Conservation (phyloP, 805 yeast genomes). For the Candida namnaoensis region DNA sequence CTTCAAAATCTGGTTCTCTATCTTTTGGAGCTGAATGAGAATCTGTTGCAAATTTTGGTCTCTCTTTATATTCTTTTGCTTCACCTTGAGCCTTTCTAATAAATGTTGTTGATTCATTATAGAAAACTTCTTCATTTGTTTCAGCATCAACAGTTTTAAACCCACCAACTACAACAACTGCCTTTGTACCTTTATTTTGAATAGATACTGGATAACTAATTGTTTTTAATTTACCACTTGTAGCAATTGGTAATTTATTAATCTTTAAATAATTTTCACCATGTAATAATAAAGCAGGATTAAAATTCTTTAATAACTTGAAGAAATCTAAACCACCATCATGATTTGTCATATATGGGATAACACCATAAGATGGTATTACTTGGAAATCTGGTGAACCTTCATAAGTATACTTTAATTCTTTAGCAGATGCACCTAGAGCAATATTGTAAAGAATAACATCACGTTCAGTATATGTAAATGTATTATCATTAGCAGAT, state of each 20-base stretch:
- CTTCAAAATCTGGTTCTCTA: constrained; percentile 54
- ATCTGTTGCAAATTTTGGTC: constrained; percentile 54
- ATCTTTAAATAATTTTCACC: constrained; percentile 91
- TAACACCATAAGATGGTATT: constrained; percentile 83
- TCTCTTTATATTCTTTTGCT: constrained; percentile 32
- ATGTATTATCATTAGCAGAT: constrained; percentile 32
- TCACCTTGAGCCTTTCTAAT: constrained; percentile 64
- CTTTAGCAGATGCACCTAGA: constrained; percentile 74
- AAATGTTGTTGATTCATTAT: constrained; percentile 80
- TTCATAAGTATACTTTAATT: constrained; percentile 76
- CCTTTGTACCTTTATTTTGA: constrained; percentile 80
- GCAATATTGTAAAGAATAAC: constrained; percentile 83
- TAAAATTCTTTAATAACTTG: constrained; percentile 67
- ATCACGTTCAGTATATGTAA: constrained; percentile 56
- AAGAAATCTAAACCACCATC: constrained; percentile 49
- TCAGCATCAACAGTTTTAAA: constrained; percentile 58
- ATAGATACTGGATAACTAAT: constrained; percentile 62
- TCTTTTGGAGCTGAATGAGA: constrained; percentile 54
- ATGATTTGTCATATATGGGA: constrained; percentile 68
- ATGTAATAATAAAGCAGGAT: constrained; percentile 83
- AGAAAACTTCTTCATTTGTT: constrained; percentile 63
- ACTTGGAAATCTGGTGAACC: constrained; percentile 70
- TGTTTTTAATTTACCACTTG: constrained; percentile 55
- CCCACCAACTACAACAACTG: constrained; percentile 65
- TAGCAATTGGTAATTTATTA: constrained; percentile 70